Base-by-base conservation (phyloP, 108 stramenopile genomes). In the Pseudonitzschia delicatissima region DNA sequence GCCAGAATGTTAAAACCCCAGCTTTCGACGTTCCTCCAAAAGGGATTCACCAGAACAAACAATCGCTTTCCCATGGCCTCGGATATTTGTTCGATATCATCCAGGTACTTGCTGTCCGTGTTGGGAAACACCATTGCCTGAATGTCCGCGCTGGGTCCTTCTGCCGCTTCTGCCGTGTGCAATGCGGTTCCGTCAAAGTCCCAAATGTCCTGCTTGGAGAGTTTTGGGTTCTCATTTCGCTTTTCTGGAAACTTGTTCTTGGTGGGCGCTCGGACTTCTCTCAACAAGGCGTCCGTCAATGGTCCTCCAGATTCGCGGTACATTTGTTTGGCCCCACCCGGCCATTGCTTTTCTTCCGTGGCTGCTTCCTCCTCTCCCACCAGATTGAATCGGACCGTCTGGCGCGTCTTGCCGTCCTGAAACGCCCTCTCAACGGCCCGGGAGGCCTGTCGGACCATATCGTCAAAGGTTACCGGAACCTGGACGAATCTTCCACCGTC, bases 151-250 rank as follows among this genome's bases (percentile, higher is more conserved):
- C 63, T 75, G 15, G 83, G 37, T 37, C 82, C 80, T 25, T 63
- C 66, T 8, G 76, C 67, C 18, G 83, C 73, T 51, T 77, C 81
- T 5, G 88, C 83, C 6, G 81, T 73, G 25, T 84, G 65, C 9
- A 85, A n/a, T 9, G 92, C 92, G 52, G 78, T 83, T 33, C 92
- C 92, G 68, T 93, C 92, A 78, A 93, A 93, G 64, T 93, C 92
- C 92, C 83, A 90, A 50, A 93, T 79, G 57, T 93, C 88, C 62
- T 90, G 72, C 11, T 81, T 59, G n/a, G 72, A 76, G 12, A 93
- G 69, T 3, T 17, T 64, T 0, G 91, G 86, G 6, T 83, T 78
- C 8, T 60, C 35, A 20, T 42, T 18, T 39, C 28, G 21, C 36
- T 57, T 34, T 15, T 37, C 37, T 44, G 48, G 52, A 33, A 49